Base-by-base conservation (phyloP, 2,329 filamentous ascomycete species). In the Aspergillus tamarii region DNA sequence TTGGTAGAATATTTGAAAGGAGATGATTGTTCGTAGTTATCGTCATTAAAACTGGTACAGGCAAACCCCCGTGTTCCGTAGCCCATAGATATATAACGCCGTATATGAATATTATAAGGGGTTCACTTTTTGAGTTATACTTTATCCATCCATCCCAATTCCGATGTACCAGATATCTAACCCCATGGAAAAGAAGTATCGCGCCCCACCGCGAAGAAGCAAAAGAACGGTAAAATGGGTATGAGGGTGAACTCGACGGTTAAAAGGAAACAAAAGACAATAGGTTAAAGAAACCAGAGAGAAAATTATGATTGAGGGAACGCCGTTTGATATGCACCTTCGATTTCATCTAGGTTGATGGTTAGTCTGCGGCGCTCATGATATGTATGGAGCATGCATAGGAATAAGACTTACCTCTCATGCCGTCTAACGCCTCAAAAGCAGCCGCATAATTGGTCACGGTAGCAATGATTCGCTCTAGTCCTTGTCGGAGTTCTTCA, bases 371-470 rank as follows among this genome's bases (percentile, higher is more conserved):
- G 19, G 3, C 4, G 8, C 48, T 34, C 28, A 32, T 3, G 10
- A 26, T 50, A 14, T 46, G 30, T 8, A 28, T 36, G 28, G 4
- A 11, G 45, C 32, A 9, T 3, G n/a, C n/a, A 34, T 32, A 21
- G 26, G 3, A 12, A 57, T 28, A 60, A 48, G 5, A 67, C 69
- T 66, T 59, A 80, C 79, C 79, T 78, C 77, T 77, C 79, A 81
- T 81, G 36, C 79, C 79, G 68, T 76, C 75, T 63, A 81, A 69
- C 14, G 79, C 79, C 67, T 81, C 79, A 65, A 80, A 81, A 59
- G 77, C 78, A 66, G 72, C 68, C 4, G 79, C 77, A 64, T 80
- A 81, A 65, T 81, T 81, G 10, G 72, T 73, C 9, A 79, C 71
- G 19, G 77, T 73, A 1, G 58, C 64, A 36, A 81, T 76, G 23